Conservation (phyloP, 1,284 basidiomycete genomes). For the Thecaphora frezii region DNA sequence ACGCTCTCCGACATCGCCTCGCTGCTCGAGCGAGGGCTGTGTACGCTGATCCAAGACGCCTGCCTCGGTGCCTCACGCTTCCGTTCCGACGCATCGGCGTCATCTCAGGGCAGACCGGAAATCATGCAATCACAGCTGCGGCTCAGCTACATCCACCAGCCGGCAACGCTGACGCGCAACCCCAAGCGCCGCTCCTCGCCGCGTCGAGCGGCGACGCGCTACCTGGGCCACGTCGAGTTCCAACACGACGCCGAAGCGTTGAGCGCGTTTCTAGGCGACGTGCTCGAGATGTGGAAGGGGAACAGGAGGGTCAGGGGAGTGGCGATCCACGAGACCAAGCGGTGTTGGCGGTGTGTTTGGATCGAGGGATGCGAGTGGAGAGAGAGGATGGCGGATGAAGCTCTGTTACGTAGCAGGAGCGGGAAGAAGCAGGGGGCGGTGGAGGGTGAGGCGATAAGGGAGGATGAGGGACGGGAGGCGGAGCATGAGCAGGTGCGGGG, state of each 20-base stretch:
- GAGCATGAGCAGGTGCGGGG: no score
- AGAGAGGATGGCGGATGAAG: slow-evolving; percentile 9
- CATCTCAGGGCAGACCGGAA: neutral
- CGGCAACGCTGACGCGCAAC: neutral
- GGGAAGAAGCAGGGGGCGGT: no score
- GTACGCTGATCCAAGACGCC: slow-evolving; percentile 12
- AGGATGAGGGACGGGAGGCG: no score
- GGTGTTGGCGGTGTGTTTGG: slow-evolving; percentile 51
- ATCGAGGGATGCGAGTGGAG: slow-evolving; percentile 53
- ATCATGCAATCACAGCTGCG: slow-evolving; percentile 14
- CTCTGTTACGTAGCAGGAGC: neutral
- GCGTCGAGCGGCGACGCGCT: neutral
- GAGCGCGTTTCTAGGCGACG: slow-evolving; percentile 22
- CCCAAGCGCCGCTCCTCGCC: neutral
- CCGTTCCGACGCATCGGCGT: no score
- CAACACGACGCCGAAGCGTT: slow-evolving; percentile 14
- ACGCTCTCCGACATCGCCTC: slow-evolving; percentile 19
- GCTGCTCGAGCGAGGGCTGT: slow-evolving; percentile 19
- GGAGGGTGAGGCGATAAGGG: no score
- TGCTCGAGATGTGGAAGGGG: slow-evolving; percentile 41
- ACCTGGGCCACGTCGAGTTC: slow-evolving; percentile 36
- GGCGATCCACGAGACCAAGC: slow-evolving; percentile 13
- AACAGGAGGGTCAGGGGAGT: slow-evolving; percentile 34
- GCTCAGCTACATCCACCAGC: slow-evolving; percentile 21
- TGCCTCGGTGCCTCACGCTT: neutral